Evolutionary conservation across 371 early-diverging fungal species (phyloP), one percentile per base, ranked within the genome.

Genomic region (Batrachochytrium dendrobatidis): DNA sequence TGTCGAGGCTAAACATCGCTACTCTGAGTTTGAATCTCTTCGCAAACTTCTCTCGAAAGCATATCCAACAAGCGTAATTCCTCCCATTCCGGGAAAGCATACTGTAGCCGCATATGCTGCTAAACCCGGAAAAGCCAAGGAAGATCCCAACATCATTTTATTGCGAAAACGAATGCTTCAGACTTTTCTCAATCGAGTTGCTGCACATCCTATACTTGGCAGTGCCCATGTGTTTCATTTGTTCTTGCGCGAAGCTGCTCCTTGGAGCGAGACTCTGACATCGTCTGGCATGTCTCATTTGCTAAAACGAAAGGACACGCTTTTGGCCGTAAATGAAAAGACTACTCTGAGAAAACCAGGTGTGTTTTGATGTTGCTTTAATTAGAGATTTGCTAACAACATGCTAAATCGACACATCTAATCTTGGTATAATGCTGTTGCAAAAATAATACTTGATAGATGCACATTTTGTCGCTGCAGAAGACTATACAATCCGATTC

Each of bases 21-120:
- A 97, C 71, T 91, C 92, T 39, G 98, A 97, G 61, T 97, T 97
- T 64, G 95, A 94, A 66, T 83, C 89, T 17, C 74, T 97, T 53
- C 79, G 91, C 55, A 83, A 73, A 39, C 73, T 82, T 17, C 76
- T 97, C 53, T 70, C 76, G 30, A 72, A 80, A 35, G 77, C 89
- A 44, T 86, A 94, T 67, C 95, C 94, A 18, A 83, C 85, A 1
- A 62, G 85, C 8, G 78, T 92, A 30, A 83, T 95, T 20, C 95
- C 98, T 20, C 94, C 94, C 35, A 93, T 97, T 63, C 98, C 98
- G 10, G 93, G 90, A 58, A 95, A 96, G 73, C 94, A 94, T 72
- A 80, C 89, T 29, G 67, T 96, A 28, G 88, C 87, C 34, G 89
- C 88, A 58, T 93, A 93, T 73, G 89, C 92, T 52, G 82, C 87